These are phyloP conservation scores for Boletales sp. DNA, from an alignment of 768 basidiomycete genomes.

Conservation along the genomic window DNA sequence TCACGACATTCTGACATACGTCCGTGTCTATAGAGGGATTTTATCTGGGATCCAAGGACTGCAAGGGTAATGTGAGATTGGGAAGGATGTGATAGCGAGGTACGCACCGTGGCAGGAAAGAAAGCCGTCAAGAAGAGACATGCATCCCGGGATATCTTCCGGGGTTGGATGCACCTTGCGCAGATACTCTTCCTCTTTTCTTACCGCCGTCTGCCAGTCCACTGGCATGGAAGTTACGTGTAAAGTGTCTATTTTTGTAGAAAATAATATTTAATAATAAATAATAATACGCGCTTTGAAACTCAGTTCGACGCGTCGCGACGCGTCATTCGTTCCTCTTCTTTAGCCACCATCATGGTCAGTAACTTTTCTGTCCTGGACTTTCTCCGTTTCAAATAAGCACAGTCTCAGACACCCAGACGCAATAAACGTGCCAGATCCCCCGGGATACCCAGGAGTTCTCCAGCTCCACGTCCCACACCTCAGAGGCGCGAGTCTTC, in stretches of 20 bases:
- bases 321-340: slow-evolving; percentile 34
- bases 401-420: slow-evolving; percentile 43
- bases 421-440: slow-evolving; percentile 64
- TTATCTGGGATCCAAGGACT: slow-evolving; percentile 81
- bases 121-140: slow-evolving; percentile 70
- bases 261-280: background rate
- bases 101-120: slow-evolving; percentile 63
- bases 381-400: background rate
- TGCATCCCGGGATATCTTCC: slow-evolving; percentile 81
- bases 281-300: slow-evolving; percentile 36
- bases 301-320: slow-evolving; percentile 47
- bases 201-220: slow-evolving; percentile 53
- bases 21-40: slow-evolving; percentile 85
- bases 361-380: slow-evolving; percentile 8
- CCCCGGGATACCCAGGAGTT: slow-evolving; percentile 44
- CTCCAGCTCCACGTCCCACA: slow-evolving; percentile 42
- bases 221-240: slow-evolving; percentile 32
- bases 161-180: slow-evolving; percentile 64
- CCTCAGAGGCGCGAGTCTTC: slow-evolving; percentile 54
- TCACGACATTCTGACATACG: slow-evolving; percentile 63
- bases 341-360: slow-evolving; percentile 37
- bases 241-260: slow-evolving; percentile 1
- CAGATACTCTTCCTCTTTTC: slow-evolving; percentile 68
- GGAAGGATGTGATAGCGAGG: slow-evolving; percentile 1
- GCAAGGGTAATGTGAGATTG: slow-evolving; percentile 8